These are phyloP conservation scores for Crithidia expoeki DNA, from an alignment of 208 protist species.

Conservation along the genomic window DNA sequence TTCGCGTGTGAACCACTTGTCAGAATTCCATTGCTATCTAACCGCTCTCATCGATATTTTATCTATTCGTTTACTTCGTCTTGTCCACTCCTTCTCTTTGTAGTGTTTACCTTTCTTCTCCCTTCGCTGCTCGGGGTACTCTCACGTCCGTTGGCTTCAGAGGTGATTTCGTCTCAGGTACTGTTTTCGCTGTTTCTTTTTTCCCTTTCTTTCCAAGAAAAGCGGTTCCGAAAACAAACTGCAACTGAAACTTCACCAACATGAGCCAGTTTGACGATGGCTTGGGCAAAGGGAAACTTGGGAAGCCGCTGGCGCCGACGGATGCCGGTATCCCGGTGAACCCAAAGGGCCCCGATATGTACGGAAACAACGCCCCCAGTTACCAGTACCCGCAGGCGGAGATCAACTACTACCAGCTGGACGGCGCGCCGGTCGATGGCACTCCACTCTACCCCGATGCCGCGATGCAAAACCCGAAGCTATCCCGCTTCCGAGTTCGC, in stretches of 20 bases:
- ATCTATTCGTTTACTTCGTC: background rate
- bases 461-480: slow-evolving; percentile 36
- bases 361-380: slow-evolving; percentile 3
- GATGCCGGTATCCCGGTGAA: slow-evolving; percentile 18
- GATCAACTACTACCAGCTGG: slow-evolving; percentile 35
- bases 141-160: too few relatives aligned
- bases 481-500: slow-evolving; percentile 64
- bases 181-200: background rate
- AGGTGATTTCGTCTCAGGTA: background rate
- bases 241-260: background rate
- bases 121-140: background rate
- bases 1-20: too few relatives aligned
- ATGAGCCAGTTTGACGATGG: slow-evolving; percentile 5
- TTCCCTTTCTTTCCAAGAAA: background rate
- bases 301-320: slow-evolving; percentile 5
- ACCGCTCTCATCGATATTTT: too few relatives aligned
- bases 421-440: slow-evolving; percentile 46
- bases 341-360: background rate
- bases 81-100: too few relatives aligned
- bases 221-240: background rate
- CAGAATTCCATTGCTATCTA: too few relatives aligned
- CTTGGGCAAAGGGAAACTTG: slow-evolving; percentile 3
- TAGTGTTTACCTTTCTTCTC: too few relatives aligned
- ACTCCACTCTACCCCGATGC: slow-evolving; percentile 67
- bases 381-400: slow-evolving; percentile 49